Percentiles rank a stretch among this genome's conserved stretches.
phyloP scores from a whole-genome alignment of 192 early-diverging fungal genomes.

The Rhizophagus sp. region DNA sequence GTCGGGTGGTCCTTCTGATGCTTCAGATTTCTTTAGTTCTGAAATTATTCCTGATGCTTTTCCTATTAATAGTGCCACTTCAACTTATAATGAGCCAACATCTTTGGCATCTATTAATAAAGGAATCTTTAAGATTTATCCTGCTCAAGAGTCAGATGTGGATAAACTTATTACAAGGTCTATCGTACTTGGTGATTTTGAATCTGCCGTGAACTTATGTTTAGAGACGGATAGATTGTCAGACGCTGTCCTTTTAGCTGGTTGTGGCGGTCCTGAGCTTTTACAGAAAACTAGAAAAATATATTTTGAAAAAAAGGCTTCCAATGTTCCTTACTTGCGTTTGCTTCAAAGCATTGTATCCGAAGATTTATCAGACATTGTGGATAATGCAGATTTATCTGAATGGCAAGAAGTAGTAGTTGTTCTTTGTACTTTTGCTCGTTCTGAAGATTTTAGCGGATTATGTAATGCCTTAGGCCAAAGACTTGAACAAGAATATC shows the following conservation, averaged over 20 bases:
- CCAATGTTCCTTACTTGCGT: conserved; percentile 77
- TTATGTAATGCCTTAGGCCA: conserved; percentile 69
- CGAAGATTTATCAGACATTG: conserved; percentile 82
- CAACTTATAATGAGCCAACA: conserved; percentile 15
- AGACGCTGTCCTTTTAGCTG: conserved; percentile 87
- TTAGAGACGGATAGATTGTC: conserved; percentile 78
- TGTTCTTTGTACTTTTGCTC: conserved; percentile 91
- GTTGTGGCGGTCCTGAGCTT: conserved; percentile 80
- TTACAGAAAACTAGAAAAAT: conserved; percentile 73
- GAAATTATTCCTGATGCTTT: conserved; percentile 26
- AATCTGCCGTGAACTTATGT: conserved; percentile 87
- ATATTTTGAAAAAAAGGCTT: conserved; percentile 77
- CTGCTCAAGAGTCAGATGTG: conserved; percentile 63
- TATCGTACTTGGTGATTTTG: conserved; percentile 90
- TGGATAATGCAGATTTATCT: conserved; percentile 69
- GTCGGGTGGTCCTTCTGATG: conserved; percentile 1
- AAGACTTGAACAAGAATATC: conserved; percentile 56
- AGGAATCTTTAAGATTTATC: conserved; percentile 52
- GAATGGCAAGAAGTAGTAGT: conserved; percentile 95
- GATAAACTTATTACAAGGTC: conserved; percentile 84
- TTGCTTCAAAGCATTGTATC: conserved; percentile 79
- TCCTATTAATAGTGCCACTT: conserved; percentile 24
- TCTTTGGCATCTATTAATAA: conserved; percentile 34
- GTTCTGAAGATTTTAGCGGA: conserved; percentile 78
- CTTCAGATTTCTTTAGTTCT: conserved; percentile 28